phyloP scores from a whole-genome alignment of 768 basidiomycete genomes.

The Ramaria rubella region DNA sequence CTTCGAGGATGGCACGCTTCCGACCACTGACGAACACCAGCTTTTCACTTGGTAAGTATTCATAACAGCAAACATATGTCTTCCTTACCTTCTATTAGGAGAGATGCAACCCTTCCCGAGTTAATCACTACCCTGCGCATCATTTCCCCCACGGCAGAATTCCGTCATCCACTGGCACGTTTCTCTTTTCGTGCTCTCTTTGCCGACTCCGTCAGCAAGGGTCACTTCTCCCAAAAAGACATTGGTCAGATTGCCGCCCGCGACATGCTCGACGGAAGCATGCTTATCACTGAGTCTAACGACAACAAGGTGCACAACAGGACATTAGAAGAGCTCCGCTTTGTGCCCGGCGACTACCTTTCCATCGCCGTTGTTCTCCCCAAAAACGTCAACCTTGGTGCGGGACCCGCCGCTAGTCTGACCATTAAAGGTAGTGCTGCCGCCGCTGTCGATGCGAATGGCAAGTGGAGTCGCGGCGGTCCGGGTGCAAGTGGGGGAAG shows the following conservation, averaged over 20 bases:
- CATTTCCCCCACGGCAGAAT: slow-evolving; percentile 62
- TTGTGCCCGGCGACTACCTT: slow-evolving; percentile 77
- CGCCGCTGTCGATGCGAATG: slow-evolving; percentile 25
- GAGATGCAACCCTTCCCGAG: slow-evolving; percentile 75
- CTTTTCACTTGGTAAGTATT: slow-evolving; percentile 65
- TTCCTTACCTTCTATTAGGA: slow-evolving; percentile 40
- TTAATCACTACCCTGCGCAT: slow-evolving; percentile 71
- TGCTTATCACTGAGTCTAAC: slow-evolving; percentile 12
- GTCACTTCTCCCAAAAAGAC: slow-evolving; percentile 69
- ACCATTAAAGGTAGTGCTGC: slow-evolving; percentile 42
- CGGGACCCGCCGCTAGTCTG: slow-evolving; percentile 35
- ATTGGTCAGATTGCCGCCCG: slow-evolving; percentile 77
- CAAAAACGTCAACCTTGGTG: slow-evolving; percentile 44
- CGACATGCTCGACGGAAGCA: slow-evolving; percentile 70
- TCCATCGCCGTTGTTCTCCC: slow-evolving; percentile 70
- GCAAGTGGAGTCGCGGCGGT: slow-evolving; percentile 23
- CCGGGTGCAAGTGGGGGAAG: slow-evolving; percentile 24
- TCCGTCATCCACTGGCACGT: slow-evolving; percentile 74
- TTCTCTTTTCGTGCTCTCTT: slow-evolving; percentile 78
- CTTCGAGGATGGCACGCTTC: slow-evolving; percentile 73
- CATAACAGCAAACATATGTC: background rate
- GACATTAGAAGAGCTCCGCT: slow-evolving; percentile 71
- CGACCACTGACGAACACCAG: slow-evolving; percentile 77
- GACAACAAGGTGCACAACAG: slow-evolving; percentile 56
- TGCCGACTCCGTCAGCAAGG: slow-evolving; percentile 65